These are phyloP conservation scores for Boletus patriciae DNA, from an alignment of 768 basidiomycete genomes.

Conservation along the genomic window DNA sequence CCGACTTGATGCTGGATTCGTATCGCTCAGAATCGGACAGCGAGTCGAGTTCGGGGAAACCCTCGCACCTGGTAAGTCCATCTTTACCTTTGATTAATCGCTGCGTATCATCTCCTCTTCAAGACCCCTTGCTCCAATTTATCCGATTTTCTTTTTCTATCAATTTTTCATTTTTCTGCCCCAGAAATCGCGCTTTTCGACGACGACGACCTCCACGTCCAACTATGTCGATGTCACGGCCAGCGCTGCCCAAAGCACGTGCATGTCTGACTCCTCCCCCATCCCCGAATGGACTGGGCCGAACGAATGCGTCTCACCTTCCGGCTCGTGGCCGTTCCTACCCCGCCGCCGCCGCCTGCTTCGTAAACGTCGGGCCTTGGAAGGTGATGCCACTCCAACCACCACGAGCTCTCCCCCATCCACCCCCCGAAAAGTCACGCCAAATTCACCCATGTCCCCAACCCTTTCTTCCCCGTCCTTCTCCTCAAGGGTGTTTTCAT, in stretches of 20 bases:
- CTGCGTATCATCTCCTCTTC: neutral
- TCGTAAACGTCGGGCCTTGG: slow-evolving; percentile 31
- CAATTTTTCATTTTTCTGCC: neutral
- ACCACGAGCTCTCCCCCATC: slow-evolving; percentile 6
- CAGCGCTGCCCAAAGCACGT: neutral
- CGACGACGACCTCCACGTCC: slow-evolving; percentile 37
- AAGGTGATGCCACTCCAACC: neutral
- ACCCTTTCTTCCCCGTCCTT: slow-evolving; percentile 5
- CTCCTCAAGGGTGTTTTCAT: neutral
- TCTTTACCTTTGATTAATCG: neutral
- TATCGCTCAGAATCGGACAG: slow-evolving; percentile 17
- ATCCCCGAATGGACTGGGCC: slow-evolving; percentile 5
- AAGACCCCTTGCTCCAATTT: neutral
- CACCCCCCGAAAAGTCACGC: slow-evolving; percentile 13
- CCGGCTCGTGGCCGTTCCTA: slow-evolving; percentile 23
- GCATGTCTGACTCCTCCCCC: neutral
- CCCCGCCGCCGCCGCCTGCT: slow-evolving; percentile 30
- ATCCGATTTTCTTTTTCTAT: neutral
- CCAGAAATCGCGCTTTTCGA: slow-evolving; percentile 38
- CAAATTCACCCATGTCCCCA: neutral
- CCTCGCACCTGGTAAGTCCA: slow-evolving; percentile 17
- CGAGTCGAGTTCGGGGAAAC: slow-evolving; percentile 2
- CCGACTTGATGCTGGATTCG: slow-evolving; percentile 25
- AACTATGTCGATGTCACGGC: slow-evolving; percentile 24
- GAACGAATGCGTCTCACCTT: slow-evolving; percentile 9